These are phyloP conservation scores for Ceratobasidium sp. DNA, from an alignment of 1,284 basidiomycete genomes.

Conservation along the genomic window DNA sequence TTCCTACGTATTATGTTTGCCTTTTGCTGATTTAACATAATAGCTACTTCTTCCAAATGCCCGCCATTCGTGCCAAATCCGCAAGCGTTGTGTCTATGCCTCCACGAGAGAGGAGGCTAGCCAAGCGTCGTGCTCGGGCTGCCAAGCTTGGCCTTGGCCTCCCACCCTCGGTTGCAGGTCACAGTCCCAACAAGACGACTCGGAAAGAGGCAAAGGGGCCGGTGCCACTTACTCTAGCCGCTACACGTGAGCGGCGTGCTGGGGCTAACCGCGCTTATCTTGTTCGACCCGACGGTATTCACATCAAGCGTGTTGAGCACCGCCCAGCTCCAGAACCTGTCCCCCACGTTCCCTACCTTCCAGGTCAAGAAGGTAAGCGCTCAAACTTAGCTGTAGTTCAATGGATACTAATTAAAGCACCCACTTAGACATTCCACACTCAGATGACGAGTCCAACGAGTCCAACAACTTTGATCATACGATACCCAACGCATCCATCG, in stretches of 20 bases:
- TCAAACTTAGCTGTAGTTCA: neutral
- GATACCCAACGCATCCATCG: neutral
- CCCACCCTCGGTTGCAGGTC: neutral
- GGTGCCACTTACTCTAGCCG: neutral
- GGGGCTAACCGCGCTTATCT: neutral
- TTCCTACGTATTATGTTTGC: neutral
- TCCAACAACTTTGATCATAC: neutral
- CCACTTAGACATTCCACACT: slow-evolving; percentile 7
- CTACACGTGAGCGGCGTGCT: neutral
- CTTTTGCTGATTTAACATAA: neutral
- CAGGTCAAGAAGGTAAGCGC: slow-evolving; percentile 7
- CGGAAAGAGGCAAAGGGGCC: neutral
- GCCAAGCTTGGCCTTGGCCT: slow-evolving; percentile 12
- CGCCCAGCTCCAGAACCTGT: neutral
- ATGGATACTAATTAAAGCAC: neutral
- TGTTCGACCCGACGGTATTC: neutral
- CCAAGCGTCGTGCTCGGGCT: neutral
- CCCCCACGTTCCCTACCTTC: slow-evolving; percentile 1
- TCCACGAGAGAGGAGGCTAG: neutral
- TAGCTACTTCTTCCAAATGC: neutral
- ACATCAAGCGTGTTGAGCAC: neutral
- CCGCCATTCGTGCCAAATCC: neutral
- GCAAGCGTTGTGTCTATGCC: slow-evolving; percentile 1
- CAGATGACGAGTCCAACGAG: neutral
- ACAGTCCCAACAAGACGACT: neutral